phyloP scores from a whole-genome alignment of 2,329 filamentous ascomycete genomes.

The Colletotrichum melonis region DNA sequence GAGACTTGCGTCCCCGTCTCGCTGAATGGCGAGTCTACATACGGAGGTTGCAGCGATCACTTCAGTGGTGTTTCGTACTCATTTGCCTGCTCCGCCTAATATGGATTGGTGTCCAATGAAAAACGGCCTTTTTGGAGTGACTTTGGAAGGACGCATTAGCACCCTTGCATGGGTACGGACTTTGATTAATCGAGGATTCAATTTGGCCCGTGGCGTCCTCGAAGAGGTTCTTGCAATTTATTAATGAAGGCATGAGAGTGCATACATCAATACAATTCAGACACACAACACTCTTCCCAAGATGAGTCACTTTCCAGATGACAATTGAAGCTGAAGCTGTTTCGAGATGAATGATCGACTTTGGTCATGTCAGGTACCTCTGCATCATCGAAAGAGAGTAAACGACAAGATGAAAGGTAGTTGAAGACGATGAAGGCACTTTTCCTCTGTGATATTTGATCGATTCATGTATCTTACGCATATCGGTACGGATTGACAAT shows the following conservation, averaged over 20 bases:
- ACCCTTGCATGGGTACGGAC: not conserved
- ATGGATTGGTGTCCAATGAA: not conserved
- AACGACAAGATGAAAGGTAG: too few relatives aligned
- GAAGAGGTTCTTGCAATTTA: not conserved
- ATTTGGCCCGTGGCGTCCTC: not conserved
- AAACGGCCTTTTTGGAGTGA: not conserved
- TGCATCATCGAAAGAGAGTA: too few relatives aligned
- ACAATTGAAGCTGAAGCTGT: too few relatives aligned
- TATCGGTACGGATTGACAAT: too few relatives aligned
- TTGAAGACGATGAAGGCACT: too few relatives aligned
- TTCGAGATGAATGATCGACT: too few relatives aligned
- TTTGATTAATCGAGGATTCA: not conserved
- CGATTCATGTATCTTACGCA: too few relatives aligned
- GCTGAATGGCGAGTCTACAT: not conserved
- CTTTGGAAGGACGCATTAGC: not conserved
- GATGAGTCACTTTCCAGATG: too few relatives aligned
- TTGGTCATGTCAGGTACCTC: too few relatives aligned
- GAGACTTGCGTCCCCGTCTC: constrained; percentile 9
- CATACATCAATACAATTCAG: not conserved
- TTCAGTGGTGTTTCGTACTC: not conserved
- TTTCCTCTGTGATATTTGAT: too few relatives aligned
- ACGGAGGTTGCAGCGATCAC: not conserved
- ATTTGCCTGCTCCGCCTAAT: not conserved
- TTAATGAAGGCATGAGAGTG: not conserved
- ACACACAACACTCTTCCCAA: not conserved